Base-by-base conservation (phyloP, 2,329 filamentous ascomycete genomes). In the Calycina herbarum region DNA sequence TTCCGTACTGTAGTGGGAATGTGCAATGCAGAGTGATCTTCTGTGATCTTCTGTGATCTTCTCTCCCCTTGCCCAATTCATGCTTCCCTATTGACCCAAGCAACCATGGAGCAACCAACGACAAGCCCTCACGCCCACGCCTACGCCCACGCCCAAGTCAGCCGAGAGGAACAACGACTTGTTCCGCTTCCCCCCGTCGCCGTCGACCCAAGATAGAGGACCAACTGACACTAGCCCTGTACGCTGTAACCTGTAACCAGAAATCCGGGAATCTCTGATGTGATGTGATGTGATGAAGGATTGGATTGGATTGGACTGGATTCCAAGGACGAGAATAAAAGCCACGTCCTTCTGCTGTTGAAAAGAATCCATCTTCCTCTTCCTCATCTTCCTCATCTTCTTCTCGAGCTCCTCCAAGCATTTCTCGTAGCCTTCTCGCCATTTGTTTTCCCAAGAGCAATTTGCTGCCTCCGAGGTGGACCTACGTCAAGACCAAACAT, bases 51-150 rank as follows among this genome's bases (percentile, higher is more conserved):
- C 15, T n/a, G 15, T 20, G 42, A 45, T 45, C 42, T 51, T 51
- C 45, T 51, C 45, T 51, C 45, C n/a, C 20, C 45, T 24, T 51
- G 45, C 45, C 45, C 45, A 24, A 24, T 51, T 51, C n/a, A 51
- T 51, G 45, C n/a, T 11, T 51, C 10, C 20, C 4, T 51, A 1
- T 51, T 24, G 42, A 7, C n/a, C 42, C 15, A n/a, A n/a, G 42
- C 42, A 45, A 20, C 31, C 5, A 33, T 33, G 31, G 42, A 13
- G 17, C 17, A 45, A 17, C 17, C 42, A 24, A 24, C 45, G 45
- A 24, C 8, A 24, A 20, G 45, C n/a, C 45, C n/a, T 48, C 20
- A 20, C 42, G 17, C 42, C 4, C 27, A 29, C 20, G 8, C 4
- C 20, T 10, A 11, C 31, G 31, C 31, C 31, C 31, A 33, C 5